A percentile compares a stretch with the other conserved stretches of the same genome.
Conservation (phyloP, 148 eudicot species). For the Hydrangea macrophylla region DNA sequence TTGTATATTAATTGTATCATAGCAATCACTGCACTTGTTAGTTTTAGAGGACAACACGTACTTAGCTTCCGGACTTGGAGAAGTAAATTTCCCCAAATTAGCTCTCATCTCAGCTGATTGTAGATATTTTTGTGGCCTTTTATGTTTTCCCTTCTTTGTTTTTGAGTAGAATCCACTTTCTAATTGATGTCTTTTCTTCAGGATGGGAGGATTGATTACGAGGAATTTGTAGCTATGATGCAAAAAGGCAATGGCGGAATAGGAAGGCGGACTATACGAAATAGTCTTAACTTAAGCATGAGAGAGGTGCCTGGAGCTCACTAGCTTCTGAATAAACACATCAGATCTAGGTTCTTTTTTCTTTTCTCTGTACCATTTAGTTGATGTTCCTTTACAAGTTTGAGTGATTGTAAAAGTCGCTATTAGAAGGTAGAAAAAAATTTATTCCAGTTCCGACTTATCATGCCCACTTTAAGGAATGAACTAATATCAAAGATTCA, state of each 20-base stretch:
- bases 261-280: constrained; percentile 90
- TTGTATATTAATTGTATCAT: background rate
- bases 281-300: constrained; percentile 75
- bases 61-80: background rate
- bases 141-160: background rate
- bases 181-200: constrained; percentile 26
- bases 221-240: constrained; percentile 99
- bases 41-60: background rate
- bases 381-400: background rate
- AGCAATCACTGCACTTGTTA: background rate
- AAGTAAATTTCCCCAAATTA: background rate
- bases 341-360: constrained; percentile 19
- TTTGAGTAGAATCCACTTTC: background rate
- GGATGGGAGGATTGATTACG: constrained; percentile 93
- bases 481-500: background rate
- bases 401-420: background rate
- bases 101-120: constrained; percentile 1
- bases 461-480: background rate
- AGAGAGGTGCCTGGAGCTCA: constrained; percentile 58
- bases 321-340: constrained; percentile 23
- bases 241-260: constrained; percentile 80
- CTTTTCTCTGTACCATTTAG: background rate
- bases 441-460: background rate
- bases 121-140: background rate
- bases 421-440: background rate